Evolutionary conservation across 2,329 filamentous ascomycete genomes (phyloP), one percentile per base, ranked within the genome.

Genomic region (Penicillium sclerotiorum): DNA sequence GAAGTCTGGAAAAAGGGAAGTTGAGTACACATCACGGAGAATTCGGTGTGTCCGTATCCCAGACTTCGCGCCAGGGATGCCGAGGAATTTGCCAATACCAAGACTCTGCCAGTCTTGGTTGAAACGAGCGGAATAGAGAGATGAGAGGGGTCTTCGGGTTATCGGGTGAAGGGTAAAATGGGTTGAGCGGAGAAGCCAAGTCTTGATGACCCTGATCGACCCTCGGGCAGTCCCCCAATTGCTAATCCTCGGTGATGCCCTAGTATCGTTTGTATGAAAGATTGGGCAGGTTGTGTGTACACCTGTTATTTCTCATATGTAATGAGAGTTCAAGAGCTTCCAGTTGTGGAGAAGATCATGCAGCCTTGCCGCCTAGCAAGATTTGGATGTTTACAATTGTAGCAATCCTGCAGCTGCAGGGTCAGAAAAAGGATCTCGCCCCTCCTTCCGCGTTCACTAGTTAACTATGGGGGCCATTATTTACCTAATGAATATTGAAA

Each of bases 401-500:
- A 13, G 28, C 28, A 32, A n/a, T n/a, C 28, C 28, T 32, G 28
- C 11, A 5, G 5, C 38, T 54, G 35, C 43, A 41, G 17, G 28
- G 33, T 11, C 28, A 41, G 39, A 23, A n/a, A n/a, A 32, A 36
- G n/a, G n/a, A 20, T 17, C n/a, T 20, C n/a, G n/a, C n/a, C n/a
- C n/a, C n/a, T 28, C 13, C 25, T 13, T 28, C 25, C 13, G 9
- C 25, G 13, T 13, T 12, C 18, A 17, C 17, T 11, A 42, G 39
- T 30, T 42, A 42, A 28, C 18, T 28, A 32, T 42, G 33, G 38
- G 46, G 43, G 21, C 17, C 12, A 30, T n/a, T n/a, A n/a, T 28
- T 55, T 58, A 58, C 51, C 44, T 59, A 53, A 57, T 40, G 41
- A 33, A 48, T 56, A 57, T 56, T 56, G 42, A 36, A 49, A 27